Conservation (phyloP, 2,329 filamentous ascomycete genomes). For the Teratosphaeria nubilosa region DNA sequence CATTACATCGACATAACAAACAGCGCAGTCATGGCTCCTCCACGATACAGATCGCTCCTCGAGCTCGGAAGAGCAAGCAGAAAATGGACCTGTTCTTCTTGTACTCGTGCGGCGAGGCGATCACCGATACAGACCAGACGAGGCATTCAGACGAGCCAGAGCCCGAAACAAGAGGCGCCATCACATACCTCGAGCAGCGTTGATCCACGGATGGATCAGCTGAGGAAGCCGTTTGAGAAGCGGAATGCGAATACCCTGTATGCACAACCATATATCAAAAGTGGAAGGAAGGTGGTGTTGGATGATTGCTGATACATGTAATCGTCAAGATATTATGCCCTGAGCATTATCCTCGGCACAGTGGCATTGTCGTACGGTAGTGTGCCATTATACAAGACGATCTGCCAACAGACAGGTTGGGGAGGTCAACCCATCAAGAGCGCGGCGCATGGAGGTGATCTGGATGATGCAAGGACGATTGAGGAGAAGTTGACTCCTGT, state of each 20-base stretch:
- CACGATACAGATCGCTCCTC: slow-evolving; percentile 19
- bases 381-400: slow-evolving; percentile 83
- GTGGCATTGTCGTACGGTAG: slow-evolving; percentile 74
- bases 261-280: slow-evolving; percentile 1
- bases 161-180: slow-evolving; percentile 10
- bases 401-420: slow-evolving; percentile 81
- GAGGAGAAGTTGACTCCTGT: slow-evolving; percentile 72
- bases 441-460: slow-evolving; percentile 48
- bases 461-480: slow-evolving; percentile 18
- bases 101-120: slow-evolving; percentile 4
- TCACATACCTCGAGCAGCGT: neutral
- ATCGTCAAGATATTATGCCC: slow-evolving; percentile 49
- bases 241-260: slow-evolving; percentile 61
- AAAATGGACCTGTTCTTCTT: slow-evolving; percentile 16
- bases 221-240: slow-evolving; percentile 53
- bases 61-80: slow-evolving; percentile 14
- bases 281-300: neutral
- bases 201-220: slow-evolving; percentile 51
- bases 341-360: slow-evolving; percentile 69
- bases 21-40: slow-evolving; percentile 18
- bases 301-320: slow-evolving; percentile 29
- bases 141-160: slow-evolving; percentile 15
- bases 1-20: neutral
- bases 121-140: slow-evolving; percentile 19
- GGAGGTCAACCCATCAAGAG: slow-evolving; percentile 86